Percentiles rank a stretch among this genome's conserved stretches.
Evolutionary conservation across 1,139 yeast species (phyloP).

Genomic region (Kodamaea ohmeri): DNA sequence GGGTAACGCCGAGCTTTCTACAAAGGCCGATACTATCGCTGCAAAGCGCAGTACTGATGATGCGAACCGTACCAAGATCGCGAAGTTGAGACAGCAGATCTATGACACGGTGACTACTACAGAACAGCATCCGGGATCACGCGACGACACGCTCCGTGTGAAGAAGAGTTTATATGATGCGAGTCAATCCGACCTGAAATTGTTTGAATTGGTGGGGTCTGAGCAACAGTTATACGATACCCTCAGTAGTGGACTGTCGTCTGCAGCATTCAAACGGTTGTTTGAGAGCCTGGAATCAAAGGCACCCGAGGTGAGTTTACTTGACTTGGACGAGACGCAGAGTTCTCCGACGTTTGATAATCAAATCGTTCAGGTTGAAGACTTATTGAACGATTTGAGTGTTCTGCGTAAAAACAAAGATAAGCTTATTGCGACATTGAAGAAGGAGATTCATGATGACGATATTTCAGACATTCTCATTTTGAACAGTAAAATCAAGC

Average conservation of each 20-base stretch:
- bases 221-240: constrained; percentile 26
- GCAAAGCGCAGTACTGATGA: constrained; percentile 23
- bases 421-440: constrained; percentile 61
- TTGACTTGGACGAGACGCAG: constrained; percentile 58
- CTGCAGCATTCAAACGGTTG: constrained; percentile 31
- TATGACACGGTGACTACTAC: constrained; percentile 35
- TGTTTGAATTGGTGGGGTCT: constrained; percentile 38
- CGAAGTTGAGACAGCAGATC: constrained; percentile 39
- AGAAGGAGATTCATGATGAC: constrained; percentile 71
- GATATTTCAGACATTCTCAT: constrained; percentile 81
- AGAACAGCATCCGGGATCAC: constrained; percentile 32
- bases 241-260: constrained; percentile 34
- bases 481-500: constrained; percentile 56
- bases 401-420: constrained; percentile 56
- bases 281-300: constrained; percentile 21
- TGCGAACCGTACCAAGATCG: constrained; percentile 24
- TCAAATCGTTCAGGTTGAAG: constrained; percentile 45
- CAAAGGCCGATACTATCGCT: constrained; percentile 30
- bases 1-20: constrained; percentile 16
- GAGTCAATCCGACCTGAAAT: constrained; percentile 59
- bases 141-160: constrained; percentile 53
- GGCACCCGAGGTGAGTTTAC: constrained; percentile 43
- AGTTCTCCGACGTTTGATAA: constrained; percentile 11
- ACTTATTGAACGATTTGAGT: constrained; percentile 44
- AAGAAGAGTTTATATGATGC: constrained; percentile 71